Base-by-base conservation (phyloP, 768 basidiomycete genomes). In the Panaeolus cyanescens region DNA sequence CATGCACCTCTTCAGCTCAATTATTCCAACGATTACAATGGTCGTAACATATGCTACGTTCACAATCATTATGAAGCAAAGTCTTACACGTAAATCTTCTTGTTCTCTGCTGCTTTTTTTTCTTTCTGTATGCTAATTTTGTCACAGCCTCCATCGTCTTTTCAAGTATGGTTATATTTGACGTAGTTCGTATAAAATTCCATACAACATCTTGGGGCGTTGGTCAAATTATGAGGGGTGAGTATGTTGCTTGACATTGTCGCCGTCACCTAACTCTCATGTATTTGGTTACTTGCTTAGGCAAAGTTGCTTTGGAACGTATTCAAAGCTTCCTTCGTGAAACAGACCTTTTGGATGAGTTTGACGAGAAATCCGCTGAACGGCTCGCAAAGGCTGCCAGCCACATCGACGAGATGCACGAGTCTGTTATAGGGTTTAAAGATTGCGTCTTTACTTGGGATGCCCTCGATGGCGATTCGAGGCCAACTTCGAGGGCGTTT, bases 21-120 rank as follows among this genome's bases (percentile, higher is more conserved):
- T 83, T 39, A 83, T 91, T 8, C 90, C 90, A 0, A 70, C 90
- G 2, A 54, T 83, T 1, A 85, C 84, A 19, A 91, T 91, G 89
- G 67, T 88, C 32, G 79, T 83, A 19, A 88, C 88, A 0, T 91
- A 84, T 65, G 77, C 79, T 2, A 78, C 84, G 4, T 89, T 86
- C 79, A 87, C 72, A 1, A 58, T 84, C 54, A 30, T 65, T 39
- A 65, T 70, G 70, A 68, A 70, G 39, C 36, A 68, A 55, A 61
- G 64, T 5, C 42, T 73, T 19, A 71, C 39, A 25, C 66, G 71
- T 73, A n/a, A 5, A 63, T 50, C 33, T 12, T 8, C 7, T 17
- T 20, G 1, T 22, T 22, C 20, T 50, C 13, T 10, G 8, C 19
- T 28, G 31, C 20, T 54, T 20, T 15, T n/a, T 13, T 53, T 32